These are phyloP conservation scores for Comarum palustre DNA, from an alignment of 306 rosid genomes.

Conservation along the genomic window DNA sequence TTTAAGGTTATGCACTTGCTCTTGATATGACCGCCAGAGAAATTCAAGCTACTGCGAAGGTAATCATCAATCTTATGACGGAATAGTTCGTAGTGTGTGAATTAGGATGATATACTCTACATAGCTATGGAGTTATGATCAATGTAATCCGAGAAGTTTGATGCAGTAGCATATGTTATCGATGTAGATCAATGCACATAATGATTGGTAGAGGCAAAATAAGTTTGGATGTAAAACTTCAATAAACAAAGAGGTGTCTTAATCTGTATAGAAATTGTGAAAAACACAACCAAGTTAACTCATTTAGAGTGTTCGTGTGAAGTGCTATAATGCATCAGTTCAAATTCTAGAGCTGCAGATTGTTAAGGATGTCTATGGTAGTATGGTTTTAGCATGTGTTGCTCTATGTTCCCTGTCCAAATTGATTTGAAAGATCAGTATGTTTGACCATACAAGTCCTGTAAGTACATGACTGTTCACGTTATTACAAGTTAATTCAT, in stretches of 20 bases:
- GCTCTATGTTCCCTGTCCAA: not conserved
- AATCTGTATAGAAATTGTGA: too few species aligned
- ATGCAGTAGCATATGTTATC: not conserved
- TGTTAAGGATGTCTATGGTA: too few species aligned
- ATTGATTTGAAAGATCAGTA: not conserved
- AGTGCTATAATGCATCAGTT: not conserved
- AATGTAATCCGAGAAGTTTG: not conserved
- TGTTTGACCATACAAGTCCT: not conserved
- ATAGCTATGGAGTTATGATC: not conserved
- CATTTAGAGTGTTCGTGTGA: not conserved
- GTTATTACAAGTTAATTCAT: not conserved
- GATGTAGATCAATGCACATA: not conserved
- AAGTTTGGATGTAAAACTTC: not conserved
- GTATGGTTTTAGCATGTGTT: not conserved
- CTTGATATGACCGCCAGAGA: conserved; percentile 96
- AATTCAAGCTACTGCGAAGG: conserved; percentile 86
- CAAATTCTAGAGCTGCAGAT: not conserved
- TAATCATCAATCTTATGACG: conserved; percentile 7
- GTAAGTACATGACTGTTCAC: conserved; percentile 11
- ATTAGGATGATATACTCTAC: not conserved
- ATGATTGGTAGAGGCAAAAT: not conserved
- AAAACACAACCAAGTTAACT: not conserved
- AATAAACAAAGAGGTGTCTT: not conserved
- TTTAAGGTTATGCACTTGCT: conserved; percentile 87
- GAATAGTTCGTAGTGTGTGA: not conserved